Conservation (phyloP, 768 basidiomycete species). For the Tubosaeta brunneosetosa region DNA sequence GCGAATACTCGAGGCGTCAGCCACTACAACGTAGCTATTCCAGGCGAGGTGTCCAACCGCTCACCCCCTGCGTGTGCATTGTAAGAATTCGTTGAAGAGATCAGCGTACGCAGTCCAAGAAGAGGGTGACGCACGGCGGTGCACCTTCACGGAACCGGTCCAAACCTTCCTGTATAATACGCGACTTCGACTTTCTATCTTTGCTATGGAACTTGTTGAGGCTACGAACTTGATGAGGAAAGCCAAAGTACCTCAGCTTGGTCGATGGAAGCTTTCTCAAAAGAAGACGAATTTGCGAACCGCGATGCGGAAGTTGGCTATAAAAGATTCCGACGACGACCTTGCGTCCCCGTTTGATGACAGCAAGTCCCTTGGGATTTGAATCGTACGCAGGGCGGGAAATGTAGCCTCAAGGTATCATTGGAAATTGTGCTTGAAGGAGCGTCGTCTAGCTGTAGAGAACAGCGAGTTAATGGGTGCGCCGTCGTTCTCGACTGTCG, state of each 20-base stretch:
- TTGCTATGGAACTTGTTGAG: slow-evolving; percentile 48
- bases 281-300: slow-evolving; percentile 99
- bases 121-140: slow-evolving; percentile 51
- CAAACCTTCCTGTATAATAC: slow-evolving; percentile 78
- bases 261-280: slow-evolving; percentile 90
- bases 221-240: background rate
- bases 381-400: slow-evolving; percentile 89
- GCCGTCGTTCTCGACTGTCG: slow-evolving; percentile 79
- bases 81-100: slow-evolving; percentile 11
- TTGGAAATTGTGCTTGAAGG: slow-evolving; percentile 95
- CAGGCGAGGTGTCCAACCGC: slow-evolving; percentile 76
- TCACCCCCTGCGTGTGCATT: slow-evolving; percentile 62
- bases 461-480: slow-evolving; percentile 72
- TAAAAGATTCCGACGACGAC: slow-evolving; percentile 98
- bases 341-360: slow-evolving; percentile 91
- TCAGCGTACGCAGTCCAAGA: slow-evolving; percentile 73
- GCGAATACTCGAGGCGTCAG: background rate
- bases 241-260: slow-evolving; percentile 78
- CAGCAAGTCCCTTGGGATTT: slow-evolving; percentile 90
- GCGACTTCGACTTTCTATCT: slow-evolving; percentile 86
- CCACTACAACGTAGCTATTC: slow-evolving; percentile 68
- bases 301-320: slow-evolving; percentile 89
- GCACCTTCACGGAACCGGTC: slow-evolving; percentile 65
- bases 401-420: slow-evolving; percentile 99
- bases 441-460: slow-evolving; percentile 94